These are phyloP conservation scores for Rhinocladiella mackenziei DNA, from an alignment of 2,329 filamentous ascomycete genomes.

Conservation along the genomic window DNA sequence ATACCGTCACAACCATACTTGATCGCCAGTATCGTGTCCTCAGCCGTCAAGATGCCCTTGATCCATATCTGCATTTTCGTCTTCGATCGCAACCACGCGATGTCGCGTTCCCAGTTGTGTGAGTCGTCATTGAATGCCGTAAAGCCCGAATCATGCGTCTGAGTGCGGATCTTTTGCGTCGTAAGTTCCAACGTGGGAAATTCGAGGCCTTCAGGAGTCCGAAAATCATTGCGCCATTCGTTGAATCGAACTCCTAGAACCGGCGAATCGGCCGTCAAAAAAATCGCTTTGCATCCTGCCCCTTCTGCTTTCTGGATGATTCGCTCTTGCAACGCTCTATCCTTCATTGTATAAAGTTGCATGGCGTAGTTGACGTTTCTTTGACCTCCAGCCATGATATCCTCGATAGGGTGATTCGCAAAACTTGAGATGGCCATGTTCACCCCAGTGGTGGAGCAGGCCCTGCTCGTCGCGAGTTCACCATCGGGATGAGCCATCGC, in stretches of 20 bases:
- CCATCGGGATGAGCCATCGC: conserved; percentile 37
- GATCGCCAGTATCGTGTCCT: conserved; percentile 7
- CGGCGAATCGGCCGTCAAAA: neutral
- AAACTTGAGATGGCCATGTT: conserved; percentile 49
- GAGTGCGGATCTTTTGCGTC: no score
- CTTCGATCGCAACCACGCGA: no score
- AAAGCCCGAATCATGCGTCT: no score
- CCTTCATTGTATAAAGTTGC: conserved; percentile 52
- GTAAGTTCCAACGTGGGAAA: no score
- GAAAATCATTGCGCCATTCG: neutral
- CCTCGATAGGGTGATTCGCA: conserved; percentile 45
- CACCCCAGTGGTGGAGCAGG: conserved; percentile 42
- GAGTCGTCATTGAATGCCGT: no score
- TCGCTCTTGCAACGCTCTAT: conserved; percentile 37
- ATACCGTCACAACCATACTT: conserved; percentile 9
- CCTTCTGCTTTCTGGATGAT: conserved; percentile 42
- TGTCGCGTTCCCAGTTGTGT: no score
- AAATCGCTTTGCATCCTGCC: neutral
- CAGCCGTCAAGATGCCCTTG: neutral
- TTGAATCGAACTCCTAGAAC: neutral
- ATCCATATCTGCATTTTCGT: neutral
- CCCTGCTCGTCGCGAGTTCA: conserved; percentile 47
- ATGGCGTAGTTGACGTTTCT: conserved; percentile 31
- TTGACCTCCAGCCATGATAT: conserved; percentile 39
- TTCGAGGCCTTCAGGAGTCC: neutral